Evolutionary conservation across 163 green algal species (phyloP), one percentile per base, ranked within the genome.

Genomic region (Chlamydomonas reinhardtii): DNA sequence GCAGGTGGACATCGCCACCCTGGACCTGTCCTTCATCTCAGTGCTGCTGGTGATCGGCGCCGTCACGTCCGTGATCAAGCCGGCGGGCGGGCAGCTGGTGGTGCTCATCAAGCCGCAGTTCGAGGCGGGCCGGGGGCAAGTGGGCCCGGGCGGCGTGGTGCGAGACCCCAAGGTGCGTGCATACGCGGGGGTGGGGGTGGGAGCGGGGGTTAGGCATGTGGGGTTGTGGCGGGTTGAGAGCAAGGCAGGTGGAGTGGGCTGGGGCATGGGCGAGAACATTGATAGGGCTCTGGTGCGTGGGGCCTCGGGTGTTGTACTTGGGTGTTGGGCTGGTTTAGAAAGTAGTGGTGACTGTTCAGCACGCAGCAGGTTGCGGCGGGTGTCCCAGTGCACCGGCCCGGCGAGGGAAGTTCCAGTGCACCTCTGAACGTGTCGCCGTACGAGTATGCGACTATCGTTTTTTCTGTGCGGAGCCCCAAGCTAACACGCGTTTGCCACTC

Each of bases 71-170:
- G 76, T 98, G 54, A 72, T 98, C 62, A 79, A 84, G 25, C 91
- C 93, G 0, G 70, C 88, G 32, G 56, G 37, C 19, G 88, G 85
- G 3, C 85, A 94, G 39, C 86, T 99, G 32, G 85, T 99, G 29
- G 89, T 96, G 56, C 94, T 99, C 20, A 96, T 99, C 81, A 99
- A 99, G 89, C 97, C 97, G 1, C 97, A 99, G 91, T 99, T 99
- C 87, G 97, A 99, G 90, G 98, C 96, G 22, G 93, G 94, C 2
- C 89, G 90, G 2, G 88, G 87, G 27, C 90, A 98, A 77, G 95
- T 98, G 4, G 88, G 86, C 52, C 65, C 82, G 22, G 97, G 97
- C 2, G 97, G 97, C 12, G 88, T 99, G 29, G 96, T 99, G 20
- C 89, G 90, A 25, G 95, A 98, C 73, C 84, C 93, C 11, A 78